A percentile compares a stretch with the other conserved stretches of the same genome.
These are phyloP conservation scores for Arachis monticola DNA, from an alignment of 331 rosid genomes.

Conservation along the genomic window DNA sequence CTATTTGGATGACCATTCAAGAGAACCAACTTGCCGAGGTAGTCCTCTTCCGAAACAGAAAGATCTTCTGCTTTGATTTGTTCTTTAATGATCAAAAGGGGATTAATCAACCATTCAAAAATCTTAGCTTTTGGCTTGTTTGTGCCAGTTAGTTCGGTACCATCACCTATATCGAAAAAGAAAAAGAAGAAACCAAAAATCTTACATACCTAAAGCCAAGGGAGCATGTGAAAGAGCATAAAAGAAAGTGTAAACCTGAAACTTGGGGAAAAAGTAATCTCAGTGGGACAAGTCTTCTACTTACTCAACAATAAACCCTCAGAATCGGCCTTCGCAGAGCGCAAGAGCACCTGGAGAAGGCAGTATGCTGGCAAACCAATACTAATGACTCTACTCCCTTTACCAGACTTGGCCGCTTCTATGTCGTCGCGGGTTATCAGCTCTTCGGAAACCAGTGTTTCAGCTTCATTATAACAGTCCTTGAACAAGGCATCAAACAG, in stretches of 20 bases:
- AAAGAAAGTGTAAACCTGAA: not conserved
- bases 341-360: slow-evolving; percentile 75
- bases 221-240: not conserved
- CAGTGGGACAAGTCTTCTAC: slow-evolving; percentile 30
- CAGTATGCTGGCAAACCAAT: slow-evolving; percentile 89
- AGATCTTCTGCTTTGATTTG: slow-evolving; percentile 86
- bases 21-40: slow-evolving; percentile 71
- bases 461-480: slow-evolving; percentile 61
- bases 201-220: not conserved
- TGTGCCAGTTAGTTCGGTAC: slow-evolving; percentile 69
- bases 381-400: slow-evolving; percentile 74
- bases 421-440: slow-evolving; percentile 66
- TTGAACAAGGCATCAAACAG: slow-evolving; percentile 57
- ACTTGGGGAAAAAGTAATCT: not conserved
- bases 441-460: slow-evolving; percentile 70
- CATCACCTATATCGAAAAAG: slow-evolving; percentile 57
- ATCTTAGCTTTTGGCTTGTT: slow-evolving; percentile 74
- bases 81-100: slow-evolving; percentile 82
- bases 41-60: slow-evolving; percentile 69
- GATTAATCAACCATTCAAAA: slow-evolving; percentile 90
- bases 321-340: slow-evolving; percentile 67
- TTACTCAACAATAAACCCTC: slow-evolving; percentile 72
- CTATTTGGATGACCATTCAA: slow-evolving; percentile 69
- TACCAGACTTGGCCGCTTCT: slow-evolving; percentile 63
- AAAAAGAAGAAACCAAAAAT: slow-evolving; percentile 22